Base-by-base conservation (phyloP, 495 filamentous ascomycete genomes). In the Penicillium dipodomyicola region DNA sequence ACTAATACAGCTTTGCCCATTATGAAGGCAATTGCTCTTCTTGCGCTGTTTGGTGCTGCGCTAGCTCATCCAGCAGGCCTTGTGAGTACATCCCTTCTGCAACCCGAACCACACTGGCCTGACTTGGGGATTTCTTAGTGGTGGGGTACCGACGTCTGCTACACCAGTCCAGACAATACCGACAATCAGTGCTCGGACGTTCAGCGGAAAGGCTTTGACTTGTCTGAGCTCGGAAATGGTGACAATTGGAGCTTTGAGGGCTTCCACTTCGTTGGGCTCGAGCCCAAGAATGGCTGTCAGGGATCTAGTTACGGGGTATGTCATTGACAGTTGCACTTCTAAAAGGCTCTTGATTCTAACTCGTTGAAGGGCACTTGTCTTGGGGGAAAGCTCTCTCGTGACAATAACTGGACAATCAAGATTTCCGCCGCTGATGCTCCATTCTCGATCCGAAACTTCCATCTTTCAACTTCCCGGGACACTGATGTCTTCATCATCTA, bases 401-500 rank as follows among this genome's bases (percentile, higher is more conserved):
- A 69, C 33, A 62, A 67, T 27, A 56, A 65, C 67, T 70, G 54
- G 69, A 70, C 62, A 70, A 71, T 67, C 33, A 81, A 83, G 3
- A 82, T 82, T 56, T 62, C 70, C 29, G 55, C 72, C 5, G 72
- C 70, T 39, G 72, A 84, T 48, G 74, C 82, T 49, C 81, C 79
- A 48, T 92, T 94, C 75, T 95, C 92, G 8, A 84, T 96, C 62
- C 80, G 70, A 49, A 77, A 82, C 60, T 82, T 93, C 67, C 77
- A 89, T 54, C 76, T 96, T 49, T 82, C 84, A 15, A 82, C 85
- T 60, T 85, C 89, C 60, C 80, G 85, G 54, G 84, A 92, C 66
- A 83, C 80, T 56, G 82, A 91, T 56, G 75, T 96, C 44, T 81
- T 92, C 68, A 87, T 95, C 74, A 82, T 86, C 77, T 96, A 92